These are phyloP conservation scores for Arxiozyma bovina DNA, from an alignment of 1,139 yeast species.

Conservation along the genomic window DNA sequence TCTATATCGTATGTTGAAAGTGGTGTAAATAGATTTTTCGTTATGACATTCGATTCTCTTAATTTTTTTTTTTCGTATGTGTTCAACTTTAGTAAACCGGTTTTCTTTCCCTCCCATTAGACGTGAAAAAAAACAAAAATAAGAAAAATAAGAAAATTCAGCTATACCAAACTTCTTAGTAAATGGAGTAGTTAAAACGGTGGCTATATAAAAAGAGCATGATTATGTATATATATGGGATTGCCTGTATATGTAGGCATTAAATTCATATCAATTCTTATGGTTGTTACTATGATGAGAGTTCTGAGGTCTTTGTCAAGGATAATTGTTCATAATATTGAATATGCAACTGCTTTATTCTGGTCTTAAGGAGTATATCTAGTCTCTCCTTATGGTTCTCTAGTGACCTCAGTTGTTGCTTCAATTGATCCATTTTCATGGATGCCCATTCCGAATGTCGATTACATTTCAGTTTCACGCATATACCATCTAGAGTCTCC, in stretches of 20 bases:
- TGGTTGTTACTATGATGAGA: not conserved
- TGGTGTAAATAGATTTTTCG: too few relatives aligned
- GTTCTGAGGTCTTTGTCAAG: not conserved
- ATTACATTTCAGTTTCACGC: slow-evolving; percentile 23
- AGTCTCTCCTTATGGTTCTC: slow-evolving; percentile 23
- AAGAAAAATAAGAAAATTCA: not conserved
- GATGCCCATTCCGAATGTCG: slow-evolving; percentile 27
- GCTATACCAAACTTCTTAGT: not conserved
- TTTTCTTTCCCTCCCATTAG: not conserved
- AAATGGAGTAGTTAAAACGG: not conserved
- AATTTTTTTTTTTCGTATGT: too few relatives aligned
- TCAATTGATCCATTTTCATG: slow-evolving; percentile 17
- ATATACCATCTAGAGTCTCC: slow-evolving; percentile 15
- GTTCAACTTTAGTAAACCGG: too few relatives aligned
- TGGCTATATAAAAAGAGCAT: not conserved
- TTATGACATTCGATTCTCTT: not conserved
- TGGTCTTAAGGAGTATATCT: slow-evolving; percentile 18
- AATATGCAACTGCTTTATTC: slow-evolving; percentile 24
- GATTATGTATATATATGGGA: not conserved
- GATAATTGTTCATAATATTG: slow-evolving; percentile 21
- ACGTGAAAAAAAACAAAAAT: not conserved
- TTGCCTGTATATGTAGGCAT: not conserved
- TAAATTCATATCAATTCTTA: not conserved
- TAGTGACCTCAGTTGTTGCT: slow-evolving; percentile 19
- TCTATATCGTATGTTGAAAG: too few relatives aligned